Conservation (phyloP, 495 filamentous ascomycete species). For the Penicillium parvum region DNA sequence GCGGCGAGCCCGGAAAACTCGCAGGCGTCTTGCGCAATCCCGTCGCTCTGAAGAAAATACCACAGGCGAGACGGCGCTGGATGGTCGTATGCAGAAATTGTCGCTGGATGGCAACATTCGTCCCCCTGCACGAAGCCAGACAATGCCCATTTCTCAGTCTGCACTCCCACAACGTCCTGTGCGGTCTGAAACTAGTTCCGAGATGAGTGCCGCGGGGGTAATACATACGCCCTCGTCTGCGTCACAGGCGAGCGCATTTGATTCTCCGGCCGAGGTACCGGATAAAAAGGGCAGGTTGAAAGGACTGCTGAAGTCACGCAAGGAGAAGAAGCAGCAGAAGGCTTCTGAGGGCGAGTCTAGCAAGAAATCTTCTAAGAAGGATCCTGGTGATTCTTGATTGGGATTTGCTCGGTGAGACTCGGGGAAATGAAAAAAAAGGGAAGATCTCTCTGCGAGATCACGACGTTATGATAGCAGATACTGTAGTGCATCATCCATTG, state of each 20-base stretch:
- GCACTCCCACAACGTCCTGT: not conserved
- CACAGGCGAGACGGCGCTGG: slow-evolving; percentile 2
- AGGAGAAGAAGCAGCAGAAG: slow-evolving; percentile 22
- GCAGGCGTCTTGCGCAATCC: slow-evolving; percentile 20
- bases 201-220: slow-evolving; percentile 21
- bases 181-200: slow-evolving; percentile 17
- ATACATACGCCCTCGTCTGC: slow-evolving; percentile 20
- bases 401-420: not conserved
- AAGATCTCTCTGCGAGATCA: not conserved
- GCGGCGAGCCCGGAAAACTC: slow-evolving; percentile 20
- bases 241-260: slow-evolving; percentile 9
- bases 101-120: slow-evolving; percentile 10
- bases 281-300: slow-evolving; percentile 21
- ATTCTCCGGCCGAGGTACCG: slow-evolving; percentile 2
- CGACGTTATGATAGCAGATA: slow-evolving; percentile 2
- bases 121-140: not conserved
- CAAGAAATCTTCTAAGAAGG: slow-evolving; percentile 1
- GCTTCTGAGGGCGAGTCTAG: slow-evolving; percentile 2
- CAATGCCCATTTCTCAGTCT: slow-evolving; percentile 5
- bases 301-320: slow-evolving; percentile 19
- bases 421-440: not conserved
- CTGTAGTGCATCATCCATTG: slow-evolving; percentile 1
- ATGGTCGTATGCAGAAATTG: slow-evolving; percentile 21
- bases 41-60: slow-evolving; percentile 1
- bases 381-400: not conserved